Conservation (phyloP, 306 rosid species). For the Albizia julibrissin region DNA sequence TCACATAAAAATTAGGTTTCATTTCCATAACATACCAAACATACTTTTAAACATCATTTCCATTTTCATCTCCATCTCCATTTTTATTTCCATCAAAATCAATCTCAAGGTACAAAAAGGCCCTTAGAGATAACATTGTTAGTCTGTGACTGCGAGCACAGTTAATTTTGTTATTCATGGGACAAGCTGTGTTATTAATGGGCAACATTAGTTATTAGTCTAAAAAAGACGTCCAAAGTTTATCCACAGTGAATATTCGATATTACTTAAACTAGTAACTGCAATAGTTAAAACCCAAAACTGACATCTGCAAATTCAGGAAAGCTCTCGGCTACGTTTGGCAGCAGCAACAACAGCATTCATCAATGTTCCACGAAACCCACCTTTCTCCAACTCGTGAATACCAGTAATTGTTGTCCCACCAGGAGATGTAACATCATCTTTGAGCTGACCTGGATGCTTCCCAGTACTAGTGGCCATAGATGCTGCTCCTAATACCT, state of each 20-base stretch:
- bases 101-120: too few relatives aligned
- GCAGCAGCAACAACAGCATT: slow-evolving; percentile 86
- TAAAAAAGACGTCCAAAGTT: too few relatives aligned
- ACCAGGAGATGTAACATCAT: slow-evolving; percentile 83
- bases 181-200: neutral
- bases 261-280: neutral
- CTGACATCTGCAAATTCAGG: neutral
- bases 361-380: slow-evolving; percentile 90
- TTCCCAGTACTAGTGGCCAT: slow-evolving; percentile 65
- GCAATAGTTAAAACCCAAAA: neutral
- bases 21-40: too few relatives aligned
- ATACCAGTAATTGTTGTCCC: slow-evolving; percentile 88
- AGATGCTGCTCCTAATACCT: slow-evolving; percentile 93
- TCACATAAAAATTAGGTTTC: too few relatives aligned
- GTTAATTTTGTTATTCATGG: neutral
- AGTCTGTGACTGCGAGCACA: neutral
- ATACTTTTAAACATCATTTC: too few relatives aligned
- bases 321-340: slow-evolving; percentile 71
- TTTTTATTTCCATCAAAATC: too few relatives aligned
- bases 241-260: neutral
- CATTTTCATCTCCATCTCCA: too few relatives aligned
- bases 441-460: slow-evolving; percentile 92
- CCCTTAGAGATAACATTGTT: neutral
- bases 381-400: slow-evolving; percentile 89
- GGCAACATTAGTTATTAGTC: neutral